These are phyloP conservation scores for Cichorium intybus DNA, from an alignment of 140 eudicot genomes.

Conservation along the genomic window DNA sequence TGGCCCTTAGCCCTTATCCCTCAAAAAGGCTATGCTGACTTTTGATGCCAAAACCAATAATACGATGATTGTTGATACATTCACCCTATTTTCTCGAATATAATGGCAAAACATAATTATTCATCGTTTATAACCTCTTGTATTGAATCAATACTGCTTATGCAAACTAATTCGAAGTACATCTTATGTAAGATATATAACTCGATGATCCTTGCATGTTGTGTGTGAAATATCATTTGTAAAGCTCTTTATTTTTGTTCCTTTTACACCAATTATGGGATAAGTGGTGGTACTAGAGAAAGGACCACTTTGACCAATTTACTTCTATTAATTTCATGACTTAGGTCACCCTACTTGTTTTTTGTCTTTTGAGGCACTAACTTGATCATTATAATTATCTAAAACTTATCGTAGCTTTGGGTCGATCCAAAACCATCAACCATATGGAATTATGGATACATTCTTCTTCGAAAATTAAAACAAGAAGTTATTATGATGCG, in stretches of 20 bases:
- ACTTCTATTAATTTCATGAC: slow-evolving; percentile 5
- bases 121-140: neutral
- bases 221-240: neutral
- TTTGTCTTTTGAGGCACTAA: slow-evolving; percentile 14
- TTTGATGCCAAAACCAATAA: neutral
- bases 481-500: neutral
- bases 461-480: slow-evolving; percentile 3
- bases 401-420: neutral
- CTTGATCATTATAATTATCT: neutral
- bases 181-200: slow-evolving; percentile 3
- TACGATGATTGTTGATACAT: neutral
- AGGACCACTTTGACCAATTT: slow-evolving; percentile 30
- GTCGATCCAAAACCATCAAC: slow-evolving; percentile 6
- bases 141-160: neutral
- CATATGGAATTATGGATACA: neutral
- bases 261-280: slow-evolving; percentile 8
- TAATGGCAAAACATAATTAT: neutral
- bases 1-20: slow-evolving; percentile 14
- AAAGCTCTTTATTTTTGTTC: slow-evolving; percentile 19
- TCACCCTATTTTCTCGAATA: neutral
- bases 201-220: neutral
- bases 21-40: neutral
- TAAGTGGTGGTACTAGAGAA: slow-evolving; percentile 17
- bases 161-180: neutral
- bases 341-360: slow-evolving; percentile 10